Percentiles rank a stretch among this genome's conserved stretches.
Evolutionary conservation across 1,139 yeast species (phyloP).

Genomic region (Pichia sp.): DNA sequence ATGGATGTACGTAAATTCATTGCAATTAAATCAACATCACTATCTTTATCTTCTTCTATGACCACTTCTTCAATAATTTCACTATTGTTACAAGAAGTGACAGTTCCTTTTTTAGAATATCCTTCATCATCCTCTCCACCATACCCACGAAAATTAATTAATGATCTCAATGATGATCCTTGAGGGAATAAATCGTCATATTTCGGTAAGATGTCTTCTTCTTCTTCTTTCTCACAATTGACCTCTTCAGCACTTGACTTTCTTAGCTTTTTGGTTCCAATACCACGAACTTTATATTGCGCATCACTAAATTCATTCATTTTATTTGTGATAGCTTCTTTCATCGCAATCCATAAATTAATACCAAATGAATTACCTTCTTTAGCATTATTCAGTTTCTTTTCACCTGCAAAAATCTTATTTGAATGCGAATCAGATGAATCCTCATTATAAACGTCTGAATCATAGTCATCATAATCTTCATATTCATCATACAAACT

Average conservation of each 20-base stretch:
- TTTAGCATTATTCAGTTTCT: background rate
- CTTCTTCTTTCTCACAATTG: constrained; percentile 8
- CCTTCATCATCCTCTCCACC: constrained; percentile 5
- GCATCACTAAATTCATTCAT: constrained; percentile 13
- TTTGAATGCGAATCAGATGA: constrained; percentile 15
- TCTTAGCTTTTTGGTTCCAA: background rate
- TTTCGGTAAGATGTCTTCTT: constrained; percentile 51
- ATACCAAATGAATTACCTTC: constrained; percentile 21
- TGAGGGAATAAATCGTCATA: constrained; percentile 82
- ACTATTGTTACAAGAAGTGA: no score
- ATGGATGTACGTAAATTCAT: constrained; percentile 44
- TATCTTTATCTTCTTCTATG: constrained; percentile 24
- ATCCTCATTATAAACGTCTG: constrained; percentile 21
- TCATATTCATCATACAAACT: constrained; percentile 2
- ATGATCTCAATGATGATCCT: constrained; percentile 38
- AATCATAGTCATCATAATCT: constrained; percentile 25
- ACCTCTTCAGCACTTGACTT: background rate
- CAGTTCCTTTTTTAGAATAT: background rate
- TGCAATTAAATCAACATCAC: constrained; percentile 28
- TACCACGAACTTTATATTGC: background rate
- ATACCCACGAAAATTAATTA: constrained; percentile 29
- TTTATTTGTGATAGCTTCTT: constrained; percentile 44
- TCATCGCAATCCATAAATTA: constrained; percentile 56
- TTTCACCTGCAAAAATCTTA: no score
- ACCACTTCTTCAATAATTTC: no score